Conservation (phyloP, 495 filamentous ascomycete species). For the Tuber aestivum region DNA sequence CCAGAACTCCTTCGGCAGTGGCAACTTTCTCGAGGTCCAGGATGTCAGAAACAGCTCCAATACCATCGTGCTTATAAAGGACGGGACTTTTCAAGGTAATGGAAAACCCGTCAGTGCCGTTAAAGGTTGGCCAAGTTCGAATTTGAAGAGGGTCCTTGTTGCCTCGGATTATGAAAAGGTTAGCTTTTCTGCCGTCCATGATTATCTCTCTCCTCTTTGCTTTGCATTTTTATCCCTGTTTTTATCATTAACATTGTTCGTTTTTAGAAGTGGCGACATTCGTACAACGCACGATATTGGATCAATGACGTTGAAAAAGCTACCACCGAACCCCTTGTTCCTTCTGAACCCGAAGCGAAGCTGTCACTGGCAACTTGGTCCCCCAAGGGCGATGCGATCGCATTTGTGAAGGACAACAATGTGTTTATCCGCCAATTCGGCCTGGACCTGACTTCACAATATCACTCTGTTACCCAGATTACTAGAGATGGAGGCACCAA, state of each 20-base stretch:
- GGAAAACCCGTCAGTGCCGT: constrained; percentile 50
- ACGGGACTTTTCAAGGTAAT: constrained; percentile 55
- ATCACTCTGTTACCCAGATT: constrained; percentile 56
- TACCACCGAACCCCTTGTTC: constrained; percentile 69
- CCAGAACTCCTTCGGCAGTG: constrained; percentile 43
- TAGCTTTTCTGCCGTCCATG: constrained; percentile 5
- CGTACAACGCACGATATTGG: constrained; percentile 78
- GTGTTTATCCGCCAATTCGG: constrained; percentile 69
- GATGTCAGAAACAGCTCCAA: constrained; percentile 48
- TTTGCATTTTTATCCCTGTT: neutral
- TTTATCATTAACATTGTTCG: constrained; percentile 1
- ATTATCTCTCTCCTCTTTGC: neutral
- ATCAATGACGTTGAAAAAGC: constrained; percentile 87
- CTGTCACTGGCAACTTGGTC: constrained; percentile 88
- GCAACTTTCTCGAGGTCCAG: constrained; percentile 41
- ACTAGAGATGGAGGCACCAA: constrained; percentile 80
- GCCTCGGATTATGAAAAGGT: constrained; percentile 55
- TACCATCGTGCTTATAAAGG: constrained; percentile 64
- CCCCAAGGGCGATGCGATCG: constrained; percentile 74
- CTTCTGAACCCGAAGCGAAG: constrained; percentile 56
- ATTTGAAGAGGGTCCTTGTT: constrained; percentile 78
- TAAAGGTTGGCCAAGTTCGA: constrained; percentile 67
- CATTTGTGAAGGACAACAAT: constrained; percentile 83
- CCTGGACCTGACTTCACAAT: constrained; percentile 47
- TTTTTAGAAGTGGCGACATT: constrained; percentile 80